Evolutionary conservation across 2,329 filamentous ascomycete species (phyloP).

Genomic region (Malbranchea zuffiana): DNA sequence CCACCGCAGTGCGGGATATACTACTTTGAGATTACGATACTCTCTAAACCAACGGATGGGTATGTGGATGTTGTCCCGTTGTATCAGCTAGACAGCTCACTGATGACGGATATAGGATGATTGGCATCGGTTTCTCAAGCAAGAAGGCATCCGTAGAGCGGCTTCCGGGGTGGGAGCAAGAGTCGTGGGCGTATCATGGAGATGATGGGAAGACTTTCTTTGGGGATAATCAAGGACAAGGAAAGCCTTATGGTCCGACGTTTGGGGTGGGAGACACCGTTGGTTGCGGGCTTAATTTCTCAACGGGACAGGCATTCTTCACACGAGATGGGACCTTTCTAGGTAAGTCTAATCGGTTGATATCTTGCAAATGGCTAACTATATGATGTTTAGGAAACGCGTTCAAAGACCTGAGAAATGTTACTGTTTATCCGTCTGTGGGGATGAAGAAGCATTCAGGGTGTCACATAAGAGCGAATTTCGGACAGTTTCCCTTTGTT

Average conservation of each 20-base stretch:
- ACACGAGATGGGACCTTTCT: constrained; percentile 52
- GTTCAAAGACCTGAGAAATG: constrained; percentile 35
- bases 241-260: constrained; percentile 49
- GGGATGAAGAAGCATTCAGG: constrained; percentile 54
- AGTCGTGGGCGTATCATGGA: constrained; percentile 57
- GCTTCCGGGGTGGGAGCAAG: constrained; percentile 54
- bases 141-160: constrained; percentile 49
- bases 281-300: constrained; percentile 55
- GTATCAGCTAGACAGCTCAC: constrained; percentile 25
- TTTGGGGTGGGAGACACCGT: constrained; percentile 51
- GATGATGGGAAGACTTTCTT: constrained; percentile 56
- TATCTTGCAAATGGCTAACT: not conserved
- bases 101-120: constrained; percentile 22
- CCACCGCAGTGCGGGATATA: constrained; percentile 85
- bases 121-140: constrained; percentile 51
- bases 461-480: constrained; percentile 50
- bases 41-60: constrained; percentile 58
- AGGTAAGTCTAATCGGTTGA: constrained; percentile 32
- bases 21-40: constrained; percentile 70
- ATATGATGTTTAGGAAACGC: constrained; percentile 42
- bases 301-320: constrained; percentile 51
- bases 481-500: constrained; percentile 63
- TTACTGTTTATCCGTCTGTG: constrained; percentile 44
- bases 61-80: constrained; percentile 28
- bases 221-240: constrained; percentile 44